Evolutionary conservation across 1,284 basidiomycete species (phyloP).

Genomic region (Pseudozyma flocculosa): DNA sequence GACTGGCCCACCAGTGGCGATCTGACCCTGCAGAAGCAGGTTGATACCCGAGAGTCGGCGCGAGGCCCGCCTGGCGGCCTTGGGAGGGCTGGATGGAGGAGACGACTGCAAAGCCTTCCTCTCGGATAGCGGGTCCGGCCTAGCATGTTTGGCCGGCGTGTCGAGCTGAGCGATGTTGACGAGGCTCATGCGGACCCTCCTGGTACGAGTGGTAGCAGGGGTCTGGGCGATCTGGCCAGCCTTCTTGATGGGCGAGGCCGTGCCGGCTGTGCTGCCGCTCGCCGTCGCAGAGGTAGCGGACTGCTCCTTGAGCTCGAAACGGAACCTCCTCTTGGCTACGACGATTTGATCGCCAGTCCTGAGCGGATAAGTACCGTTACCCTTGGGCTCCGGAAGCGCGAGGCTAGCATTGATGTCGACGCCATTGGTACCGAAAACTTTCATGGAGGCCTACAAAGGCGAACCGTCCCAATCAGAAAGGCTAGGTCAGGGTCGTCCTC

Average conservation of each 20-base stretch:
- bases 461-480: too few relatives aligned
- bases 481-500: too few relatives aligned
- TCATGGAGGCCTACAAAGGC: constrained; percentile 12
- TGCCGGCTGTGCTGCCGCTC: not conserved
- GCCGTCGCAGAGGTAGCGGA: too few relatives aligned
- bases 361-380: constrained; percentile 21
- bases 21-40: constrained; percentile 25
- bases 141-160: constrained; percentile 15
- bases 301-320: constrained; percentile 16
- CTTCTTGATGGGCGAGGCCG: constrained; percentile 13
- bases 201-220: constrained; percentile 5
- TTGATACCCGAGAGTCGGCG: constrained; percentile 20
- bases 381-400: constrained; percentile 16
- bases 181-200: constrained; percentile 30
- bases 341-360: constrained; percentile 18
- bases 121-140: constrained; percentile 2
- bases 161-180: constrained; percentile 33
- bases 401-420: constrained; percentile 17
- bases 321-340: constrained; percentile 17
- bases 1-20: constrained; percentile 7
- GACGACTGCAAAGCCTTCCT: not conserved
- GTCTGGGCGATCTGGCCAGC: constrained; percentile 6
- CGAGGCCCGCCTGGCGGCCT: constrained; percentile 7
- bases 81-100: not conserved
- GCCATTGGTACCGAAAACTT: constrained; percentile 25